Conservation (phyloP, 345 rosid genomes). For the Odontarrhena argentea region DNA sequence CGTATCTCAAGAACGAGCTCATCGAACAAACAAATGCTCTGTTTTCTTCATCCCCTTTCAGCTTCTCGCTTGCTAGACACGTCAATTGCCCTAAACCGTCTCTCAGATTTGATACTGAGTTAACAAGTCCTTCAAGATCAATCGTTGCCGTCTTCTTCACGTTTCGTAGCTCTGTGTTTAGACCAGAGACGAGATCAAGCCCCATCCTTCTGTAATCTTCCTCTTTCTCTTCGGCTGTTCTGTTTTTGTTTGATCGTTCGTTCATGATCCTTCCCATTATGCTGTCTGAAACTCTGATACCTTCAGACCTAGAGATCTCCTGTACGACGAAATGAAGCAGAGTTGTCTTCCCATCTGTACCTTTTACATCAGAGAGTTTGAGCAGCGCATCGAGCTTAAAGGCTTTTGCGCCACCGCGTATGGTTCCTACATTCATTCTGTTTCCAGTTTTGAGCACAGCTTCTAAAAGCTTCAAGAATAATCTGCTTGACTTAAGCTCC, state of each 20-base stretch:
- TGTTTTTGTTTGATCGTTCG: constrained; percentile 55
- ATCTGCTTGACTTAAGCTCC: constrained; percentile 89
- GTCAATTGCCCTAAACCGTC: constrained; percentile 62
- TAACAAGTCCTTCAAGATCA: constrained; percentile 85
- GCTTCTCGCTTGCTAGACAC: constrained; percentile 50
- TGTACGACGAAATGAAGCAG: constrained; percentile 94
- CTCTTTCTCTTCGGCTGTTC: constrained; percentile 71
- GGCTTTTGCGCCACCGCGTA: constrained; percentile 92
- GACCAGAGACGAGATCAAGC: constrained; percentile 81
- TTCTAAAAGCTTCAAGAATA: constrained; percentile 85
- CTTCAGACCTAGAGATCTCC: constrained; percentile 88
- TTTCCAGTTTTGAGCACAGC: constrained; percentile 97
- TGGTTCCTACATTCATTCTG: constrained; percentile 93
- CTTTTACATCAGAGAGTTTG: constrained; percentile 91
- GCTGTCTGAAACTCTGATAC: constrained; percentile 79
- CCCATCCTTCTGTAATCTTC: constrained; percentile 94
- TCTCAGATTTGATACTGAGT: constrained; percentile 74
- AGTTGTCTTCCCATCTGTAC: constrained; percentile 86
- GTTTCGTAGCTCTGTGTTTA: constrained; percentile 78
- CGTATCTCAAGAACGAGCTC: constrained; percentile 58
- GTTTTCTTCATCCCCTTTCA: constrained; percentile 50
- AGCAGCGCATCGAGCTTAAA: constrained; percentile 94
- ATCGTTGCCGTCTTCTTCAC: constrained; percentile 90
- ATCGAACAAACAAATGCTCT: constrained; percentile 56
- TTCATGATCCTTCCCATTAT: constrained; percentile 84